phyloP scores from a whole-genome alignment of 1,284 basidiomycete species.

The Kalmanozyma brasiliensis region DNA sequence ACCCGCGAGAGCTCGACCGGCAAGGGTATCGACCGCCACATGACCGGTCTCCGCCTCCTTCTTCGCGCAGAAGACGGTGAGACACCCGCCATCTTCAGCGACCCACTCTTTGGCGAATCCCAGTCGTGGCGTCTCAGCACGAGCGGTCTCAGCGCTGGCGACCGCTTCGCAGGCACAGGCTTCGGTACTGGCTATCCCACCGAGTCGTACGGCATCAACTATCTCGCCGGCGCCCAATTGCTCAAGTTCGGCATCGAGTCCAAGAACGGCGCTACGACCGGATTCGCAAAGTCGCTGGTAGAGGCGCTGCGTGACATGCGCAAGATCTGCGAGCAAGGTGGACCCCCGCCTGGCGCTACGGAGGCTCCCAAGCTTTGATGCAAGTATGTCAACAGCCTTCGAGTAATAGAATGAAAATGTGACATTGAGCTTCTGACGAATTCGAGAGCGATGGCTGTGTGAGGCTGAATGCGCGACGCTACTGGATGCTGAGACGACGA shows the following conservation, averaged over 20 bases:
- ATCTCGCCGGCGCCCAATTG: conserved; percentile 81
- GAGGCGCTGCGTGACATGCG: conserved; percentile 80
- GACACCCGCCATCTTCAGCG: conserved; percentile 68
- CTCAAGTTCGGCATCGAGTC: conserved; percentile 96
- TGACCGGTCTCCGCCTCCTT: conserved; percentile 81
- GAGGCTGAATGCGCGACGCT: no score
- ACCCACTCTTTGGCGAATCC: conserved; percentile 80
- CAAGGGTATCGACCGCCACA: conserved; percentile 88
- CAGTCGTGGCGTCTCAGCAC: conserved; percentile 92
- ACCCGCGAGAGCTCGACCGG: conserved; percentile 85
- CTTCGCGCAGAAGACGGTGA: conserved; percentile 57
- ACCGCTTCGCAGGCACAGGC: conserved; percentile 90
- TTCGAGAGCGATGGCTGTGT: no score
- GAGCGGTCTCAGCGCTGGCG: conserved; percentile 86
- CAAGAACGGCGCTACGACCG: conserved; percentile 81
- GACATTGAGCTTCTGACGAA: not conserved
- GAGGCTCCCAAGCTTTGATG: conserved; percentile 48
- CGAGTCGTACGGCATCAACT: conserved; percentile 59
- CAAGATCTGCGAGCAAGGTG: conserved; percentile 71
- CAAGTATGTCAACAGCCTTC: not conserved
- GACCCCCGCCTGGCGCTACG: conserved; percentile 39
- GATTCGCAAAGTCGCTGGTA: conserved; percentile 77
- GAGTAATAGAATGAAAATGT: no score
- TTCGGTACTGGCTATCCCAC: conserved; percentile 69
- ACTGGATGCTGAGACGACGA: no score